Conservation (phyloP, 495 filamentous ascomycete species). For the Aspergillus taichungensis region DNA sequence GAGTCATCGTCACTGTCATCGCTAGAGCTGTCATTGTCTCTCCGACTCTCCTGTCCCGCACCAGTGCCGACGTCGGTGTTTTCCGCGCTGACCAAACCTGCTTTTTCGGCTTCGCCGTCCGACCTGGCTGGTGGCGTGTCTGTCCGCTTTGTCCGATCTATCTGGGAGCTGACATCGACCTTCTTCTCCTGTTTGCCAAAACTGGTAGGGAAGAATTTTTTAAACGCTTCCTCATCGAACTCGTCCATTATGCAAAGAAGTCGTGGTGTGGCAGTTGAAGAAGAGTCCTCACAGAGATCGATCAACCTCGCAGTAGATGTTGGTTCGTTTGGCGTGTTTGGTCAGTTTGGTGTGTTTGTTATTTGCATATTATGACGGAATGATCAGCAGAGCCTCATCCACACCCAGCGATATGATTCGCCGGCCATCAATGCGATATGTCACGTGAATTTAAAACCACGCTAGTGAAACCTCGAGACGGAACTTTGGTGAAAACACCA, state of each 20-base stretch:
- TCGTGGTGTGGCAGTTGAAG: not conserved
- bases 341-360: slow-evolving; percentile 34
- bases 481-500: too few relatives aligned
- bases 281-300: too few relatives aligned
- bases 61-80: slow-evolving; percentile 6
- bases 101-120: slow-evolving; percentile 13
- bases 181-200: slow-evolving; percentile 78
- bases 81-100: slow-evolving; percentile 10
- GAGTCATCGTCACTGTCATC: slow-evolving; percentile 36
- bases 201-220: slow-evolving; percentile 67
- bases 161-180: slow-evolving; percentile 67
- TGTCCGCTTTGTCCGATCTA: slow-evolving; percentile 63
- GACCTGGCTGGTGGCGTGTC: slow-evolving; percentile 22
- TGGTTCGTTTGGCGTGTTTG: slow-evolving; percentile 14
- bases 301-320: slow-evolving; percentile 3
- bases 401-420: not conserved
- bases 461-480: too few relatives aligned
- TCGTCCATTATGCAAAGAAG: slow-evolving; percentile 38
- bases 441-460: too few relatives aligned
- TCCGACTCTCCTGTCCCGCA: slow-evolving; percentile 13
- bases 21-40: slow-evolving; percentile 9
- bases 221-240: slow-evolving; percentile 76
- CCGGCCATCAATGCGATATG: too few relatives aligned
- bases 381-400: not conserved
- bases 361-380: slow-evolving; percentile 2